Evolutionary conservation across 1,139 yeast species (phyloP).

Genomic region (Starmera stellimalicola): DNA sequence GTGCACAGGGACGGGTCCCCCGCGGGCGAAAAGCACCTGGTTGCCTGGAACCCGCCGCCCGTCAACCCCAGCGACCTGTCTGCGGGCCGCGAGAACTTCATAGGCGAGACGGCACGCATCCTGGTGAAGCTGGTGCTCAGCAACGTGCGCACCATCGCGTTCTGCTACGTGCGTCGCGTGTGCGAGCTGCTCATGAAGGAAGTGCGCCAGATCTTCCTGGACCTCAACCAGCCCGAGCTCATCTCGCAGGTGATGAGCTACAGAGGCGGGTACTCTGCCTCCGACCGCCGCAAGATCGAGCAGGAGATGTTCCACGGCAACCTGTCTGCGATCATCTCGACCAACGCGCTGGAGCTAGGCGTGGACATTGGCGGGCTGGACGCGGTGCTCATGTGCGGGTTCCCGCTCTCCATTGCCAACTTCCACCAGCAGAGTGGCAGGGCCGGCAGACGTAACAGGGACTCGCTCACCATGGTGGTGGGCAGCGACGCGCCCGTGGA

Average conservation of each 20-base stretch:
- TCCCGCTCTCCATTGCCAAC: constrained; percentile 78
- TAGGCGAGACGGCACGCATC: constrained; percentile 67
- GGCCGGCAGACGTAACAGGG: constrained; percentile 76
- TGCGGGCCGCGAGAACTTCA: constrained; percentile 56
- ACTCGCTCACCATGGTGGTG: constrained; percentile 73
- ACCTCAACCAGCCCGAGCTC: constrained; percentile 31
- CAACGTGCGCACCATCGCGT: constrained; percentile 75
- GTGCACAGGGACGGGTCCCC: constrained; percentile 83
- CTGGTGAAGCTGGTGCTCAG: constrained; percentile 54
- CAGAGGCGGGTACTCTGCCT: constrained; percentile 87
- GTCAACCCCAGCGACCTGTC: constrained; percentile 49
- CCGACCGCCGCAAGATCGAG: constrained; percentile 81
- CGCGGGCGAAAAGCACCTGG: constrained; percentile 59
- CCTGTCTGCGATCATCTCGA: constrained; percentile 79
- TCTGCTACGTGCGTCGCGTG: constrained; percentile 77
- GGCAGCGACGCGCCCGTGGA: constrained; percentile 84
- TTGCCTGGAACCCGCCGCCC: constrained; percentile 79
- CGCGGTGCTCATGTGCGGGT: constrained; percentile 86
- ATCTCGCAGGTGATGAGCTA: constrained; percentile 79
- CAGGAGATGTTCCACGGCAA: constrained; percentile 82
- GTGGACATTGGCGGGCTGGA: constrained; percentile 90
- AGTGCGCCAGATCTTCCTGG: constrained; percentile 43
- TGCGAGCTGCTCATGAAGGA: constrained; percentile 87
- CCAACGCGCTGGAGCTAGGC: constrained; percentile 92
- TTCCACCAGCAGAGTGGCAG: constrained; percentile 95